A percentile compares a stretch with the other conserved stretches of the same genome.
These are phyloP conservation scores for Aspergillus saccharolyticus DNA, from an alignment of 495 filamentous ascomycete species.

Conservation along the genomic window DNA sequence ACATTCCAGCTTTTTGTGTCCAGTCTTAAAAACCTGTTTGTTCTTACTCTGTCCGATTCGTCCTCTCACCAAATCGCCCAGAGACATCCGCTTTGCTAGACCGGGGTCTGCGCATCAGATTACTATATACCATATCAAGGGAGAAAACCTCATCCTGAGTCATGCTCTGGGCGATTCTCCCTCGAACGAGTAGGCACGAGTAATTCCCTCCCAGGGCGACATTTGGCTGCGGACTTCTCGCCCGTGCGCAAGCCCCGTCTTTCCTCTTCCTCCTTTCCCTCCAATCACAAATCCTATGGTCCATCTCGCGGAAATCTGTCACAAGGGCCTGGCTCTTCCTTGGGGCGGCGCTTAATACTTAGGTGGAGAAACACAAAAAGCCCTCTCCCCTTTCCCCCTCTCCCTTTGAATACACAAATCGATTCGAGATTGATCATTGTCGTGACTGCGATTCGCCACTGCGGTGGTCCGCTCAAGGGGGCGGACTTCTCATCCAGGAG, in stretches of 20 bases:
- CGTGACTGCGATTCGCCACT: slow-evolving; percentile 28
- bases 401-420: slow-evolving; percentile 17
- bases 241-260: slow-evolving; percentile 31
- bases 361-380: slow-evolving; percentile 19
- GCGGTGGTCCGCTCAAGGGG: slow-evolving; percentile 23
- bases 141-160: slow-evolving; percentile 13
- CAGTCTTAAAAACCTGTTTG: slow-evolving; percentile 3
- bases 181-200: slow-evolving; percentile 20
- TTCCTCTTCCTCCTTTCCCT: slow-evolving; percentile 5
- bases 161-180: slow-evolving; percentile 24
- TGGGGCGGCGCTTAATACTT: slow-evolving; percentile 15
- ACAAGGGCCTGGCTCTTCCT: slow-evolving; percentile 19
- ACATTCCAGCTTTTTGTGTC: slow-evolving; percentile 5
- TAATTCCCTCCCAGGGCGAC: slow-evolving; percentile 22
- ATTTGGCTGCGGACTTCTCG: slow-evolving; percentile 11
- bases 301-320: slow-evolving; percentile 30
- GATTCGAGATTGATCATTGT: slow-evolving; percentile 12
- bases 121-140: slow-evolving; percentile 3
- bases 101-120: slow-evolving; percentile 13
- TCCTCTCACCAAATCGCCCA: not conserved
- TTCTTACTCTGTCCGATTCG: slow-evolving; percentile 6
- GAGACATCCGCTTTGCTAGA: slow-evolving; percentile 4
- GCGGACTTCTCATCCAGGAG: slow-evolving; percentile 20
- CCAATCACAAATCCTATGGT: slow-evolving; percentile 31
- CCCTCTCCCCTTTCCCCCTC: not conserved